phyloP scores from a whole-genome alignment of 306 rosid species.

The Quercus variabilis region DNA sequence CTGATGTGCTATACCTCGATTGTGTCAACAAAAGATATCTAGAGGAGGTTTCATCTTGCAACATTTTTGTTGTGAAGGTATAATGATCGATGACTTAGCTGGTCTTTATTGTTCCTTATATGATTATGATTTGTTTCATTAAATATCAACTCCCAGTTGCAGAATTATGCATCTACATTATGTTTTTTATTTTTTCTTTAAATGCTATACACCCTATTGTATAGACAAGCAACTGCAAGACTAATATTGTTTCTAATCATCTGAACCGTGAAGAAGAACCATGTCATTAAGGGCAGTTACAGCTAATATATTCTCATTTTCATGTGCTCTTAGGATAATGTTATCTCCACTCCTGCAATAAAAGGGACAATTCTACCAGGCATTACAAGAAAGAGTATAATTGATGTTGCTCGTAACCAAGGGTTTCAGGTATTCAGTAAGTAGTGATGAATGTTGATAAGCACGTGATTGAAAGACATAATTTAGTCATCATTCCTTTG shows the following conservation, averaged over 20 bases:
- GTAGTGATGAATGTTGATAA: slow-evolving; percentile 17
- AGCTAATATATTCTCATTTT: slow-evolving; percentile 4
- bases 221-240: not conserved
- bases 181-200: not conserved
- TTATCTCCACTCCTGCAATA: slow-evolving; percentile 79
- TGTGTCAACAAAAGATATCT: slow-evolving; percentile 85
- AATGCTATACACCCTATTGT: not conserved
- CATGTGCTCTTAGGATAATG: slow-evolving; percentile 48
- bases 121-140: not conserved
- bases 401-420: slow-evolving; percentile 85
- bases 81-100: slow-evolving; percentile 2
- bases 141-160: not conserved
- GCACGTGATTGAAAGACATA: slow-evolving; percentile 8
- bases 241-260: not conserved
- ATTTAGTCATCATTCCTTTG: slow-evolving; percentile 1
- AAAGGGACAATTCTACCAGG: slow-evolving; percentile 98
- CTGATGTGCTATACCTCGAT: slow-evolving; percentile 92
- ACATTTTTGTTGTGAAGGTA: slow-evolving; percentile 98
- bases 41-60: slow-evolving; percentile 98
- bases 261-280: not conserved
- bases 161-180: not conserved
- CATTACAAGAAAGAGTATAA: slow-evolving; percentile 90
- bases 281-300: slow-evolving; percentile 6
- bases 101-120: slow-evolving; percentile 2
- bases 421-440: slow-evolving; percentile 74